Percentiles rank a stretch among this genome's conserved stretches.
Evolutionary conservation across 768 basidiomycete species (phyloP).

Genomic region (Exidia glandulosa): DNA sequence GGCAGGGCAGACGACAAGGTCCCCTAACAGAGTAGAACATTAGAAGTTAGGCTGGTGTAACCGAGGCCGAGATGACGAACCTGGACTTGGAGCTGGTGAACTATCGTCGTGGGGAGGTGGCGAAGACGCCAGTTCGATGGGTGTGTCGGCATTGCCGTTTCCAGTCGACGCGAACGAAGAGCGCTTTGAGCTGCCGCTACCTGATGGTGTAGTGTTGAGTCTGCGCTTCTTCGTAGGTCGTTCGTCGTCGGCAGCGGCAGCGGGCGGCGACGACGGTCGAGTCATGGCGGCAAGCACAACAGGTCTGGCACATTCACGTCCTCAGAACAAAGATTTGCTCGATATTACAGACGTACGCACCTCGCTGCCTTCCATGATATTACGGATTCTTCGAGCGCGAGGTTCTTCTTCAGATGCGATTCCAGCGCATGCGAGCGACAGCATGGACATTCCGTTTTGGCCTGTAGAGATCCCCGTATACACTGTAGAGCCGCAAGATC

Average conservation of each 20-base stretch:
- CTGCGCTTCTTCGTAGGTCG: constrained; percentile 1
- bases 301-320: background rate
- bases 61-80: background rate
- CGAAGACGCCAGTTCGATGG: background rate
- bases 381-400: constrained; percentile 58
- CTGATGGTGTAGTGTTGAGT: constrained; percentile 3
- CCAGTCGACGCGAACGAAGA: background rate
- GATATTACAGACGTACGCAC: constrained; percentile 27
- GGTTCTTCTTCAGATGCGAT: constrained; percentile 53
- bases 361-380: constrained; percentile 62
- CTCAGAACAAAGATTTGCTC: background rate
- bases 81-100: background rate
- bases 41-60: background rate
- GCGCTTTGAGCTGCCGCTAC: background rate
- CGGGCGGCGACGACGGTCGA: background rate
- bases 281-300: background rate
- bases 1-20: constrained; percentile 45
- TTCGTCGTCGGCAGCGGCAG: background rate
- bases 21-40: constrained; percentile 10
- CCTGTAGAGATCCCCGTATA: constrained; percentile 45
- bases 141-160: background rate
- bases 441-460: constrained; percentile 58
- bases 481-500: constrained; percentile 36
- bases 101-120: background rate
- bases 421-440: constrained; percentile 54